Conservation (phyloP, 495 filamentous ascomycete genomes). For the Lepraria neglecta region DNA sequence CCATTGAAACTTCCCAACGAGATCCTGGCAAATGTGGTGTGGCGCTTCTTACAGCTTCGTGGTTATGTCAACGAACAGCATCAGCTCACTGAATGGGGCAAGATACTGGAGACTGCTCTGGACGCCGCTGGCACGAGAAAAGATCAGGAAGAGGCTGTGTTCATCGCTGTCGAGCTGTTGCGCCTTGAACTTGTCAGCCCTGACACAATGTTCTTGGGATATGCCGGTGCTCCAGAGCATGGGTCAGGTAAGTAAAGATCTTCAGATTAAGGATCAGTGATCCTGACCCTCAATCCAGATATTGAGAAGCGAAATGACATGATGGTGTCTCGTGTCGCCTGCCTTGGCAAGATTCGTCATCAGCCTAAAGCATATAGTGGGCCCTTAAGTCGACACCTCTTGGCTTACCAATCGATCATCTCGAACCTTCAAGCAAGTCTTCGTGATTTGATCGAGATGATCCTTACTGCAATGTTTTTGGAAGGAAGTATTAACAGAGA, state of each 20-base stretch:
- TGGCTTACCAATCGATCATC: slow-evolving; percentile 79
- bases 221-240: slow-evolving; percentile 54
- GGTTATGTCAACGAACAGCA: slow-evolving; percentile 78
- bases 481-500: slow-evolving; percentile 68
- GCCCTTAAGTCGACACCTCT: slow-evolving; percentile 80
- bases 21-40: slow-evolving; percentile 68
- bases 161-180: slow-evolving; percentile 76
- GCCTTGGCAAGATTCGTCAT: slow-evolving; percentile 74
- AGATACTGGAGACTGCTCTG: slow-evolving; percentile 64
- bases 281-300: slow-evolving; percentile 33
- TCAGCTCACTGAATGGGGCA: slow-evolving; percentile 76
- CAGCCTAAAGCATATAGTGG: slow-evolving; percentile 87
- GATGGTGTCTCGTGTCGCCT: slow-evolving; percentile 78
- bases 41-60: slow-evolving; percentile 83
- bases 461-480: slow-evolving; percentile 70
- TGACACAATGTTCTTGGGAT: slow-evolving; percentile 48
- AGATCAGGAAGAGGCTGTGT: slow-evolving; percentile 54
- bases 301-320: slow-evolving; percentile 63
- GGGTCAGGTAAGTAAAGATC: slow-evolving; percentile 42
- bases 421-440: slow-evolving; percentile 69
- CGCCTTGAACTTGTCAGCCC: slow-evolving; percentile 70
- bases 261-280: neutral
- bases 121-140: slow-evolving; percentile 51
- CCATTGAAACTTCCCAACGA: slow-evolving; percentile 58
- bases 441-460: slow-evolving; percentile 76